phyloP scores from a whole-genome alignment of 1,139 yeast species.

The Nakaseomyces sp. region DNA sequence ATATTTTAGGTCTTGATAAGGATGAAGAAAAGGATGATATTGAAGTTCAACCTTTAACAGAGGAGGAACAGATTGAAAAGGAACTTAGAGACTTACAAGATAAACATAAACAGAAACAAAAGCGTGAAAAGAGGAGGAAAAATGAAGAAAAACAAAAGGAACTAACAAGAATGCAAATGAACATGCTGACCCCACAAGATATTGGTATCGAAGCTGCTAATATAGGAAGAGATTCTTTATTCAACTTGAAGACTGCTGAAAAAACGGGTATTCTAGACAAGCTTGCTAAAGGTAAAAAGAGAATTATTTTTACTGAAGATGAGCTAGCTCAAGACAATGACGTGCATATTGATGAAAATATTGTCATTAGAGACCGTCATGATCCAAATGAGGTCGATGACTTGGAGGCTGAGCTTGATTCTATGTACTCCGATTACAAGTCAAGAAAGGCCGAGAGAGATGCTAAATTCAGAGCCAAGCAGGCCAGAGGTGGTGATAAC shows the following conservation, averaged over 20 bases:
- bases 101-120: constrained; percentile 57
- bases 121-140: constrained; percentile 71
- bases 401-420: constrained; percentile 72
- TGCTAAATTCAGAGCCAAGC: constrained; percentile 71
- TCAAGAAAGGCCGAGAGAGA: constrained; percentile 68
- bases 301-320: constrained; percentile 58
- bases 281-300: constrained; percentile 71
- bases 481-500: constrained; percentile 69
- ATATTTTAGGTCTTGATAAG: constrained; percentile 60
- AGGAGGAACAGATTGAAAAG: constrained; percentile 81
- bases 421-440: constrained; percentile 70
- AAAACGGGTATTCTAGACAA: constrained; percentile 73
- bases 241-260: constrained; percentile 74
- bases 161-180: constrained; percentile 87
- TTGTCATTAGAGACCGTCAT: constrained; percentile 33
- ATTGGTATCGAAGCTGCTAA: constrained; percentile 92
- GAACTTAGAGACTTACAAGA: constrained; percentile 70
- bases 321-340: constrained; percentile 50
- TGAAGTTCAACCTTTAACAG: constrained; percentile 69
- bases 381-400: constrained; percentile 50
- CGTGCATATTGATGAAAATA: constrained; percentile 37
- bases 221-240: constrained; percentile 69
- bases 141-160: constrained; percentile 86
- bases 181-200: constrained; percentile 87
- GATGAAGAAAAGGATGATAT: constrained; percentile 36